Conservation (phyloP, 2,329 filamentous ascomycete genomes). For the Cryoendolithus antarcticus region DNA sequence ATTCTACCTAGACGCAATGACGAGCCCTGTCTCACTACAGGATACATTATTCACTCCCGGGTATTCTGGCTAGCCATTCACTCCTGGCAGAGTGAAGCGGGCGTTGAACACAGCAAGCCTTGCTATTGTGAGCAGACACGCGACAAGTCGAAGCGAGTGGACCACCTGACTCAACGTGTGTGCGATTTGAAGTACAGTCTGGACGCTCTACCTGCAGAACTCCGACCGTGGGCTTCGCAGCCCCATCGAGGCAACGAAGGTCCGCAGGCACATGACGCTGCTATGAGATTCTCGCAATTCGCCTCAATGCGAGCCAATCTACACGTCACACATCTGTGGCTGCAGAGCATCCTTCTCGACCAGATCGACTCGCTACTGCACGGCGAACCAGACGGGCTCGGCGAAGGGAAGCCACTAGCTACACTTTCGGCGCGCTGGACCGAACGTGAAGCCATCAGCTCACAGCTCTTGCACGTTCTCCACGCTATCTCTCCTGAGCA, state of each 20-base stretch:
- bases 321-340: slow-evolving; percentile 4
- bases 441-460: slow-evolving; percentile 1
- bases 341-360: slow-evolving; percentile 4
- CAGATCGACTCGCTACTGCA: slow-evolving; percentile 2
- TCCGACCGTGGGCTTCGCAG: slow-evolving; percentile 2
- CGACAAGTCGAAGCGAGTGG: neutral
- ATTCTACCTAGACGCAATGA: neutral
- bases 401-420: slow-evolving; percentile 1
- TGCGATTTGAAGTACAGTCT: slow-evolving; percentile 3
- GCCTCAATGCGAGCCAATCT: slow-evolving; percentile 1
- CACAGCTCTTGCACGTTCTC: slow-evolving; percentile 4
- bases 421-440: slow-evolving; percentile 2
- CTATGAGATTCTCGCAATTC: neutral
- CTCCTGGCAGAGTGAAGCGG: neutral
- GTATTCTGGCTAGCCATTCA: slow-evolving; percentile 3
- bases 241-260: too few relatives aligned
- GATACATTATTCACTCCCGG: slow-evolving; percentile 1
- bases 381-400: neutral
- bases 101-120: too few relatives aligned
- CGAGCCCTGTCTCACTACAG: slow-evolving; percentile 3
- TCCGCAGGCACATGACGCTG: neutral
- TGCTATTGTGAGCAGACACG: neutral
- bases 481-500: neutral
- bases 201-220: slow-evolving; percentile 1
- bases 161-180: slow-evolving; percentile 1